Percentiles rank a stretch among this genome's conserved stretches.
phyloP scores from a whole-genome alignment of 352 stramenopile genomes.

The Globisporangium solare region DNA sequence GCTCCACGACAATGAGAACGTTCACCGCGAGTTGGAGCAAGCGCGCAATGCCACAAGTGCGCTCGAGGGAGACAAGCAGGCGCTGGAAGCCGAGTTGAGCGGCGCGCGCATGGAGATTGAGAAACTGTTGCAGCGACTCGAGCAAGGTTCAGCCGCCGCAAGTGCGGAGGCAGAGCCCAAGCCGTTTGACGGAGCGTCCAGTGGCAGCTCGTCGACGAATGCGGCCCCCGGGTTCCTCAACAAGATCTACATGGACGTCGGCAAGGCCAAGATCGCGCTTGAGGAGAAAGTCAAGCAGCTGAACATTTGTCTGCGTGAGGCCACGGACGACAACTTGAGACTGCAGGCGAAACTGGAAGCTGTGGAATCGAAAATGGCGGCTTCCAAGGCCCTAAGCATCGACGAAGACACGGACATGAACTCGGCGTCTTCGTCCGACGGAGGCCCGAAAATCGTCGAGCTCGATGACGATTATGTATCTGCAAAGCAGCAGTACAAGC shows the following conservation, averaged over 20 bases:
- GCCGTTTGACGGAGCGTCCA: slow-evolving; percentile 5
- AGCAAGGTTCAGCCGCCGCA: slow-evolving; percentile 10
- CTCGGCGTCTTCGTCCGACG: background rate
- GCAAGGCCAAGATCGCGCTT: slow-evolving; percentile 68
- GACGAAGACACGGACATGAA: background rate
- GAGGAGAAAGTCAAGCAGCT: slow-evolving; percentile 70
- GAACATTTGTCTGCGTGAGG: slow-evolving; percentile 33
- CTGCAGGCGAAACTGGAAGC: slow-evolving; percentile 21
- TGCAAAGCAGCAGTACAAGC: slow-evolving; percentile 9
- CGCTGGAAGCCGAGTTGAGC: slow-evolving; percentile 23
- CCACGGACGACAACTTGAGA: slow-evolving; percentile 46
- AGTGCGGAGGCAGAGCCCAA: slow-evolving; percentile 6
- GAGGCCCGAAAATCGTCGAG: slow-evolving; percentile 18
- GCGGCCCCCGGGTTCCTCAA: slow-evolving; percentile 51
- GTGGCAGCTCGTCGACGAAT: slow-evolving; percentile 7
- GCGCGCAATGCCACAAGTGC: slow-evolving; percentile 14
- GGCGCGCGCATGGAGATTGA: slow-evolving; percentile 32
- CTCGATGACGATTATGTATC: slow-evolving; percentile 10
- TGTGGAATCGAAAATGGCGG: background rate
- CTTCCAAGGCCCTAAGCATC: background rate
- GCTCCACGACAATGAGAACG: background rate
- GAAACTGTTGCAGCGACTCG: slow-evolving; percentile 24
- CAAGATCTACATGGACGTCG: slow-evolving; percentile 77
- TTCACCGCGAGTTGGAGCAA: slow-evolving; percentile 41
- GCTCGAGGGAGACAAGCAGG: slow-evolving; percentile 23